Percentiles rank a stretch among this genome's conserved stretches.
These are phyloP conservation scores for Solanum lignicaule DNA, from an alignment of 257 asterid genomes.

Conservation along the genomic window DNA sequence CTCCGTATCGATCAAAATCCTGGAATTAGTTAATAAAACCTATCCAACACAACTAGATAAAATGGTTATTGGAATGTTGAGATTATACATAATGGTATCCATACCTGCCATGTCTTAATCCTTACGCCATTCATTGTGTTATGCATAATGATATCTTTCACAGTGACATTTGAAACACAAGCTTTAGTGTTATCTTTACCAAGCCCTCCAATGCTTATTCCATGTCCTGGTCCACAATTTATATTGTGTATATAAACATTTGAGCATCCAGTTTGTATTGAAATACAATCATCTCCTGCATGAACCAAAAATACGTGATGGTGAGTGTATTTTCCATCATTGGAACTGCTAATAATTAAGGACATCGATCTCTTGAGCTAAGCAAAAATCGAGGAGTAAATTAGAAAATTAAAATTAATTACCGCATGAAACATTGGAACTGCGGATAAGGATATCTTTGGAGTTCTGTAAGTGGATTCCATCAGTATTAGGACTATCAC, in stretches of 20 bases:
- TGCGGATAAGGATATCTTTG: constrained; percentile 60
- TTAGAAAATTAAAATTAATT: constrained; percentile 1
- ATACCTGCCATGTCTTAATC: constrained; percentile 85
- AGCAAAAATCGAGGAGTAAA: background rate
- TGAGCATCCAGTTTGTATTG: constrained; percentile 78
- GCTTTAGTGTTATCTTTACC: constrained; percentile 72
- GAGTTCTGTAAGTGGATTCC: constrained; percentile 90
- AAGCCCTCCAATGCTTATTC: constrained; percentile 84
- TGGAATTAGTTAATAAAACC: background rate
- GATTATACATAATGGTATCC: background rate
- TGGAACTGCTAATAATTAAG: background rate
- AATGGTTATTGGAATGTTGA: background rate
- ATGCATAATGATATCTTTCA: constrained; percentile 47
- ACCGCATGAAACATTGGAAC: constrained; percentile 65
- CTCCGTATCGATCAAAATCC: background rate
- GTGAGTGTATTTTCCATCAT: background rate
- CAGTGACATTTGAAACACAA: constrained; percentile 72
- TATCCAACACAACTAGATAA: background rate
- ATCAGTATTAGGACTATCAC: constrained; percentile 84
- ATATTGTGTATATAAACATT: constrained; percentile 53
- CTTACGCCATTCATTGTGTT: constrained; percentile 64
- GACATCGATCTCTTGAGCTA: constrained; percentile 50
- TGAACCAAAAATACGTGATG: background rate
- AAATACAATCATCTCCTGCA: constrained; percentile 84
- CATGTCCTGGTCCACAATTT: constrained; percentile 86